These are phyloP conservation scores for Somion occarium DNA, from an alignment of 1,284 basidiomycete species.

Conservation along the genomic window DNA sequence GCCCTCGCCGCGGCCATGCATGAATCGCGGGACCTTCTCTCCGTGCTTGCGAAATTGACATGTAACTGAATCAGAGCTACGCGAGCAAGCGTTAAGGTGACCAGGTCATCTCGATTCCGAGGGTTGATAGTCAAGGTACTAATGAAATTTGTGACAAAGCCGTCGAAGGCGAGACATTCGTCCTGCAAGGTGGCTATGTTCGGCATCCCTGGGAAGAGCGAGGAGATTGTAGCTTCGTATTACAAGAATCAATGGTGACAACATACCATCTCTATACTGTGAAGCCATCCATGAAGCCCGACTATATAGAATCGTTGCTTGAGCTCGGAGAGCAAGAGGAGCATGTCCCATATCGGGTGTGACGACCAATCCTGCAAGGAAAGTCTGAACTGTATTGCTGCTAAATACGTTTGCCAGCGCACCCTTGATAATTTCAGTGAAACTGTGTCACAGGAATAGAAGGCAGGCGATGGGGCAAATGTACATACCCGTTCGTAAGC, in stretches of 20 bases:
- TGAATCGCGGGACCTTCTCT: background rate
- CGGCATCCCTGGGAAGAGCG: background rate
- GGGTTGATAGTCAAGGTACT: background rate
- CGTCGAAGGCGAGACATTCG: slow-evolving; percentile 1
- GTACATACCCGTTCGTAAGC: slow-evolving; percentile 49
- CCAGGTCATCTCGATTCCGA: background rate
- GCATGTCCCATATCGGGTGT: background rate
- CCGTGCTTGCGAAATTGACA: background rate
- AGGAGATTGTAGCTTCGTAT: too few species aligned
- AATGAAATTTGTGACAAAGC: background rate
- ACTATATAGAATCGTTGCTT: background rate
- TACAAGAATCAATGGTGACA: too few species aligned
- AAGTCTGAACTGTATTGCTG: slow-evolving; percentile 1
- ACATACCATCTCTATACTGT: background rate
- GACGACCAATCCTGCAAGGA: background rate
- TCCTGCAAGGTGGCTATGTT: background rate
- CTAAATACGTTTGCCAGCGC: background rate
- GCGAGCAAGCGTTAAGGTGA: background rate
- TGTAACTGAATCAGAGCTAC: slow-evolving; percentile 8
- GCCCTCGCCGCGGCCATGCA: slow-evolving; percentile 5
- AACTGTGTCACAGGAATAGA: background rate
- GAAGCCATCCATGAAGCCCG: background rate
- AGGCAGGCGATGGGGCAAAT: background rate
- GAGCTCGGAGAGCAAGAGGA: slow-evolving; percentile 1
- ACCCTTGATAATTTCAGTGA: background rate